Base-by-base conservation (phyloP, 352 stramenopile species). In the Phytophthora brassicae region DNA sequence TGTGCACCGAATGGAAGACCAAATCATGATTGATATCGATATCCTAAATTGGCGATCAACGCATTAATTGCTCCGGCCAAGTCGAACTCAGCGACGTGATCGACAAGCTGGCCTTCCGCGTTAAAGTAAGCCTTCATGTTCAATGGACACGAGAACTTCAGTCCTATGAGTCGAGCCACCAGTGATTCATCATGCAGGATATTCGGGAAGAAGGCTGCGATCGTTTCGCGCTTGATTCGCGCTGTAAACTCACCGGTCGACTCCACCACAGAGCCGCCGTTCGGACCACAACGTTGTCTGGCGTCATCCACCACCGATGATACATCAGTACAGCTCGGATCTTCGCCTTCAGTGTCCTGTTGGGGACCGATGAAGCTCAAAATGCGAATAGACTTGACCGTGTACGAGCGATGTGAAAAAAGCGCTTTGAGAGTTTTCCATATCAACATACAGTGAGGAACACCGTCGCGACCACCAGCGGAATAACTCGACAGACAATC, bases 341-440 rank as follows among this genome's bases (percentile, higher is more conserved):
- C 45, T 20, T 11, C 0, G 12, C 29, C 48, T 8, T 38, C 31
- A 14, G 31, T 14, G 36, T 11, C 4, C 12, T 46, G 14, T 2
- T 52, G 22, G 9, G 39, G 19, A 1, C 22, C 53, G 8, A 60
- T 29, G 14, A 45, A 24, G 20, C 39, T 42, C 48, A 72, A 26
- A 7, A 72, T 28, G 22, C 54, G 53, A 19, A 56, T 65, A 11
- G 52, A 67, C 13, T 39, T 39, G 23, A 73, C 29, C 6, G 23
- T 26, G 42, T 56, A 68, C 26, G 39, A 51, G 2, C 57, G 60
- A 7, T 69, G 45, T 3, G 57, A 64, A n/a, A 79, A 66, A 23
- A 74, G 43, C 29, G 50, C 20, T 22, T 71, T 75, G 57, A 74
- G 75, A 17, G 55, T 60, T 3, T 43, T 51, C 72, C 72, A 76